These are phyloP conservation scores for Ceratocystis cacaofunesta DNA, from an alignment of 2,329 filamentous ascomycete genomes.

Conservation along the genomic window DNA sequence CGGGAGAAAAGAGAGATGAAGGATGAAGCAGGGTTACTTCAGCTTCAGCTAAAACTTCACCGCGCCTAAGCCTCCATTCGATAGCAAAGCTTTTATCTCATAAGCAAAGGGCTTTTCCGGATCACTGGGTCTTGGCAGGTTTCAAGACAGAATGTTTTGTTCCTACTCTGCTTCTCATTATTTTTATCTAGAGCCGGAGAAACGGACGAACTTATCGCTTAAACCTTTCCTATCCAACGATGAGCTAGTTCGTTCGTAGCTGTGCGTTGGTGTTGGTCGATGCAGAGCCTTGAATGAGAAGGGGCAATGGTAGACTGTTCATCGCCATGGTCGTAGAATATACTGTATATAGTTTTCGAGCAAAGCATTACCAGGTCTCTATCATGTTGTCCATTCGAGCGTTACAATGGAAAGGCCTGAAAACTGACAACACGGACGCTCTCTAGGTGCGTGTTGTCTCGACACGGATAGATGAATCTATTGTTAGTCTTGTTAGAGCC, in stretches of 20 bases:
- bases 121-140: slow-evolving; percentile 1
- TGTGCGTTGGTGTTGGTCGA: not conserved
- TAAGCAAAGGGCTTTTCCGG: not conserved
- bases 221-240: not conserved
- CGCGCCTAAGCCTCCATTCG: not conserved
- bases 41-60: not conserved
- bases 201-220: not conserved
- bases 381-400: too few relatives aligned
- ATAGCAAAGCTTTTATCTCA: not conserved
- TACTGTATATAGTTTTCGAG: too few relatives aligned
- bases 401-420: not conserved
- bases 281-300: too few relatives aligned
- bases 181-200: not conserved
- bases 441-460: not conserved
- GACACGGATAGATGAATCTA: not conserved
- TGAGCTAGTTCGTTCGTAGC: not conserved
- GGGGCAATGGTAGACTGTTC: too few relatives aligned
- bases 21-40: not conserved
- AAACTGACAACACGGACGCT: not conserved
- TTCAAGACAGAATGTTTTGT: not conserved
- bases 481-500: not conserved
- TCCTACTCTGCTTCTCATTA: not conserved
- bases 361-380: too few relatives aligned
- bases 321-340: too few relatives aligned
- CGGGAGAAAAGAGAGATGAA: not conserved